phyloP scores from a whole-genome alignment of 2,329 filamentous ascomycete genomes.

The Colletotrichum endophyticum region DNA sequence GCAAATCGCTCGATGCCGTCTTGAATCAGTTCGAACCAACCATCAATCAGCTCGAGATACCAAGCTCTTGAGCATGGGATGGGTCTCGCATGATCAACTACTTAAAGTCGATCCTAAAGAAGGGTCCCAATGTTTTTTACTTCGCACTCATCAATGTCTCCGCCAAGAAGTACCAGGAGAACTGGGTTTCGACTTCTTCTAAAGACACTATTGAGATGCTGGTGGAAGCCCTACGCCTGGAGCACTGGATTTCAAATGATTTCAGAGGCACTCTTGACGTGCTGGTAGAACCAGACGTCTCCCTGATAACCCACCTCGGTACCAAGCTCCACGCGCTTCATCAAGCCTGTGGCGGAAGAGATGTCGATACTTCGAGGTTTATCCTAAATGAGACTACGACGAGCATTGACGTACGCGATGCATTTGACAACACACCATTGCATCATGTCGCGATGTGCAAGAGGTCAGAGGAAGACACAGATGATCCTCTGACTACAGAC shows the following conservation, averaged over 20 bases:
- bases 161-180: neutral
- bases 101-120: neutral
- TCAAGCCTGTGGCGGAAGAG: neutral
- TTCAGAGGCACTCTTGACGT: neutral
- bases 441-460: neutral
- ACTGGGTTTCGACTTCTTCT: neutral
- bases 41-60: rapidly evolving
- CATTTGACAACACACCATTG: neutral
- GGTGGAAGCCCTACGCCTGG: neutral
- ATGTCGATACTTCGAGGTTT: neutral
- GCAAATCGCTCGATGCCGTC: neutral
- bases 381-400: neutral
- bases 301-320: neutral
- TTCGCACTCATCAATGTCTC: neutral
- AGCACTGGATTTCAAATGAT: rapidly evolving
- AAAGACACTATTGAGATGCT: neutral
- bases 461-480: neutral
- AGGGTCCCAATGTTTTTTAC: neutral
- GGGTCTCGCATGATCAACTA: neutral
- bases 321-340: neutral
- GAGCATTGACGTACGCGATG: neutral
- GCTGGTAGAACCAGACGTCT: neutral
- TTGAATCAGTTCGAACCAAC: neutral
- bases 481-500: neutral
- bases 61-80: neutral